These are phyloP conservation scores for Bauhinia variegata DNA, from an alignment of 306 rosid genomes.

Conservation along the genomic window DNA sequence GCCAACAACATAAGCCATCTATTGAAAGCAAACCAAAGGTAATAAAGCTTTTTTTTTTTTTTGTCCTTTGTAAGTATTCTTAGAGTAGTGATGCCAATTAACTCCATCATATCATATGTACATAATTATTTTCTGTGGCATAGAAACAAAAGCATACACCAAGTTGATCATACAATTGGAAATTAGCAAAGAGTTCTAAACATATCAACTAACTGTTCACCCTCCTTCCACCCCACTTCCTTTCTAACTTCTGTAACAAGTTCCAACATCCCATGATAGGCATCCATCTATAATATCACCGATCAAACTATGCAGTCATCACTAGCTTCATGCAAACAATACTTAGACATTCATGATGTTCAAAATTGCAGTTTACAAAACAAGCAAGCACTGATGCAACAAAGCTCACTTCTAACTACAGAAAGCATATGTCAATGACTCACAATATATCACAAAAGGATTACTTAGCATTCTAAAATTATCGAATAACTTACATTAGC, in stretches of 20 bases:
- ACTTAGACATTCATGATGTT: background rate
- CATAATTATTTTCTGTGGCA: background rate
- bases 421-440: constrained; percentile 9
- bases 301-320: too few species aligned
- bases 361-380: constrained; percentile 3
- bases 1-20: background rate
- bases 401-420: background rate
- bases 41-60: background rate
- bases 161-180: constrained; percentile 2
- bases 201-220: background rate
- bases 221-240: background rate
- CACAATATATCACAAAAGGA: background rate
- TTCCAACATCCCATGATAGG: constrained; percentile 1
- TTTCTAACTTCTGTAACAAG: constrained; percentile 5
- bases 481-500: background rate
- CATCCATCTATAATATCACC: too few species aligned
- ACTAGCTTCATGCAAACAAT: background rate
- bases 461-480: constrained; percentile 9
- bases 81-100: background rate
- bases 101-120: constrained; percentile 9
- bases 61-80: background rate
- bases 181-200: background rate
- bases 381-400: constrained; percentile 24
- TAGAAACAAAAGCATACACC: background rate
- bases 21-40: background rate